These are phyloP conservation scores for Auricularia sp. DNA, from an alignment of 768 basidiomycete genomes.

Conservation along the genomic window DNA sequence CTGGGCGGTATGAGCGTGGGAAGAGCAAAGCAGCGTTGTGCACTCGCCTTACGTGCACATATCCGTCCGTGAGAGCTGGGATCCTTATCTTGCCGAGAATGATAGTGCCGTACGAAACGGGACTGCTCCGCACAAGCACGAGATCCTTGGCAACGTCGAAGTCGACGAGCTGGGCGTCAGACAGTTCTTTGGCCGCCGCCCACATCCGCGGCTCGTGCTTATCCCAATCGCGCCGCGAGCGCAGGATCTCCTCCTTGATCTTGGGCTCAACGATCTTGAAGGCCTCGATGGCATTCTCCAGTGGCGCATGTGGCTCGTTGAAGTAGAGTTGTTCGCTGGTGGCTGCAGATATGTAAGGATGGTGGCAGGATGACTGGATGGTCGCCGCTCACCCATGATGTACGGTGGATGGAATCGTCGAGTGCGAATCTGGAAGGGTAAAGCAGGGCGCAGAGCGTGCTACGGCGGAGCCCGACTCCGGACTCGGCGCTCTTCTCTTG, in stretches of 20 bases:
- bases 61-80: constrained; percentile 60
- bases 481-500: no score
- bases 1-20: constrained; percentile 24
- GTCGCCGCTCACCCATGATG: background rate
- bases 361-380: background rate
- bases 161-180: constrained; percentile 14
- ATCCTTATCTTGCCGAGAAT: constrained; percentile 70
- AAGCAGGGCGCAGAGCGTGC: no score
- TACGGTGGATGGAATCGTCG: background rate
- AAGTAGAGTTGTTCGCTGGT: constrained; percentile 46
- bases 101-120: constrained; percentile 58
- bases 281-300: constrained; percentile 50
- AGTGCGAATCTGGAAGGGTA: no score
- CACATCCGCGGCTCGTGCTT: constrained; percentile 30
- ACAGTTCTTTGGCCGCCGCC: background rate
- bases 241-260: constrained; percentile 59
- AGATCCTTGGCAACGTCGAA: constrained; percentile 40
- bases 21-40: background rate
- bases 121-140: constrained; percentile 40
- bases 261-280: constrained; percentile 43
- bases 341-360: constrained; percentile 27
- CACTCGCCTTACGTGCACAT: constrained; percentile 58
- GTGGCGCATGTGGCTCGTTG: constrained; percentile 52
- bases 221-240: constrained; percentile 62
- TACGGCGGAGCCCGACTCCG: no score